These are phyloP conservation scores for Striga hermonthica DNA, from an alignment of 305 asterid species.

Conservation along the genomic window DNA sequence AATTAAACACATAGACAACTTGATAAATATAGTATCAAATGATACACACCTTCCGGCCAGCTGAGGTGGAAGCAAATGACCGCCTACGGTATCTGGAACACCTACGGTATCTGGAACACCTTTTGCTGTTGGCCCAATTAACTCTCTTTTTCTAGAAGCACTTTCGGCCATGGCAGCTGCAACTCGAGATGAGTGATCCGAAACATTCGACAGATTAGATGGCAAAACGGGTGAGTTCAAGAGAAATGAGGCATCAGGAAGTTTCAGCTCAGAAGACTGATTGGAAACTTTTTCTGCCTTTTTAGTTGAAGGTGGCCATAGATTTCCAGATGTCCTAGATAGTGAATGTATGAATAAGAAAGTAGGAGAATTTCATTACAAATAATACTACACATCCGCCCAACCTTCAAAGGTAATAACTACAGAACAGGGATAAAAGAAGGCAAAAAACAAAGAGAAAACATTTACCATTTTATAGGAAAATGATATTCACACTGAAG, in stretches of 20 bases:
- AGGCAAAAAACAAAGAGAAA: not conserved
- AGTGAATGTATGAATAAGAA: slow-evolving; percentile 15
- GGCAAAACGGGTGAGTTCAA: slow-evolving; percentile 56
- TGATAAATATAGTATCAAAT: not conserved
- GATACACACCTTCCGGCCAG: slow-evolving; percentile 71
- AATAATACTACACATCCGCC: slow-evolving; percentile 3
- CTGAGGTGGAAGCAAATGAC: slow-evolving; percentile 80
- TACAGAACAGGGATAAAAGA: slow-evolving; percentile 17
- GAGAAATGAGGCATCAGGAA: slow-evolving; percentile 81
- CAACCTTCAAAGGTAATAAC: not conserved
- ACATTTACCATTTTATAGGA: slow-evolving; percentile 5
- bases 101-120: slow-evolving; percentile 63
- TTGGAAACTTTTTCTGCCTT: slow-evolving; percentile 31
- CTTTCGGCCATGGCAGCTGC: slow-evolving; percentile 85
- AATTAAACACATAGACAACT: not conserved
- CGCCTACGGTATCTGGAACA: slow-evolving; percentile 64
- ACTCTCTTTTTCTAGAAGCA: slow-evolving; percentile 68
- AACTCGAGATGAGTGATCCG: slow-evolving; percentile 73
- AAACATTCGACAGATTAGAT: slow-evolving; percentile 38
- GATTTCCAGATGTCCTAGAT: slow-evolving; percentile 19
- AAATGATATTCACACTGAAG: slow-evolving; percentile 1
- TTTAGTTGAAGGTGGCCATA: slow-evolving; percentile 31
- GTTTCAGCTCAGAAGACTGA: slow-evolving; percentile 48
- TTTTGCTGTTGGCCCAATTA: slow-evolving; percentile 43
- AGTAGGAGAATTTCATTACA: slow-evolving; percentile 11